Evolutionary conservation across 2,329 filamentous ascomycete genomes (phyloP).

Genomic region (Madurella mycetomatis): DNA sequence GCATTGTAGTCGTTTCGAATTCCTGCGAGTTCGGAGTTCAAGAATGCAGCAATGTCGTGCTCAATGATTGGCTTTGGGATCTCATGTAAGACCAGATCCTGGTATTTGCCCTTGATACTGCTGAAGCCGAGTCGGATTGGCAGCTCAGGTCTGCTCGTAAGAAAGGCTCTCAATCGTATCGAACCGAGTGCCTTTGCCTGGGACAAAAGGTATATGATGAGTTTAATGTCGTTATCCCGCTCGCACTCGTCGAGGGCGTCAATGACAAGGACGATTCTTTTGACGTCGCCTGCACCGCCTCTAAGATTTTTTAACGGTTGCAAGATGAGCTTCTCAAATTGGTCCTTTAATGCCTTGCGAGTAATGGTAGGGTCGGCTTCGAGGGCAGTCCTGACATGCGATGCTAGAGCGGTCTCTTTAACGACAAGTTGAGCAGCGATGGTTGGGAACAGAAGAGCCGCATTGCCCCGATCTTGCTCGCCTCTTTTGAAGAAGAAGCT

Average conservation of each 20-base stretch:
- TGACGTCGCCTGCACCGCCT: neutral
- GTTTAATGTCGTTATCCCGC: constrained; percentile 27
- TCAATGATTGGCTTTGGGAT: constrained; percentile 29
- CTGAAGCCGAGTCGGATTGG: no score
- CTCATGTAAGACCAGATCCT: constrained; percentile 35
- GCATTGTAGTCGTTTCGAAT: constrained; percentile 28
- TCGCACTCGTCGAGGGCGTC: constrained; percentile 23
- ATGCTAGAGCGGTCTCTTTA: constrained; percentile 28
- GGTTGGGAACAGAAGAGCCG: no score
- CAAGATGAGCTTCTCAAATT: constrained; percentile 39
- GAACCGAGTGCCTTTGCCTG: constrained; percentile 14
- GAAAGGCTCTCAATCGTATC: constrained; percentile 31
- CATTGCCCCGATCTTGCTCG: no score
- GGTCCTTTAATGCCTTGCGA: constrained; percentile 30
- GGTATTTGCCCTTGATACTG: constrained; percentile 28
- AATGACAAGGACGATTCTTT: neutral
- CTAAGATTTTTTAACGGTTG: no score
- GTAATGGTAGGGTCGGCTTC: constrained; percentile 26
- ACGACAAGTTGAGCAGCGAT: no score
- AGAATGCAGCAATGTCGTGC: constrained; percentile 35
- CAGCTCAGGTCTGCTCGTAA: constrained; percentile 42
- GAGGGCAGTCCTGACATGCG: constrained; percentile 30
- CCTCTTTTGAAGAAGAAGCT: no score
- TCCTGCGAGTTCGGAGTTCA: constrained; percentile 28
- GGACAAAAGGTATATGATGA: constrained; percentile 31